phyloP scores from a whole-genome alignment of 129 eudicot genomes.

The Flaveria sonorensis region DNA sequence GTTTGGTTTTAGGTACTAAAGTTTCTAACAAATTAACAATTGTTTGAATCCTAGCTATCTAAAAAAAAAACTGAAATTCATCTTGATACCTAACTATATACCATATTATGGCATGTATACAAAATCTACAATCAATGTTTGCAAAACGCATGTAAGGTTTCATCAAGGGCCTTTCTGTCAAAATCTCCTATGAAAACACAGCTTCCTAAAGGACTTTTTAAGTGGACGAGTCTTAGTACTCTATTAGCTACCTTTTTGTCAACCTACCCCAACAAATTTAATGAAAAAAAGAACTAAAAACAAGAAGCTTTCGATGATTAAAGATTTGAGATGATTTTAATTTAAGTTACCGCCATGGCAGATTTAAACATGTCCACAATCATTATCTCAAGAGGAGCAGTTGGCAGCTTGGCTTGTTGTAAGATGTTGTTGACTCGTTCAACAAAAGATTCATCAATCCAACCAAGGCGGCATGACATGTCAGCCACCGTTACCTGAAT shows the following conservation, averaged over 20 bases:
- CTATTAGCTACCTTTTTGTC: conserved; percentile 98
- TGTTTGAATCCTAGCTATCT: too few species aligned
- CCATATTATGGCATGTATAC: conserved; percentile 16
- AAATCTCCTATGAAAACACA: conserved; percentile 88
- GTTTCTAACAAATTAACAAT: background rate
- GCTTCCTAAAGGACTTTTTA: conserved; percentile 84
- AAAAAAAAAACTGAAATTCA: too few species aligned
- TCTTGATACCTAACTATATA: conserved; percentile 9
- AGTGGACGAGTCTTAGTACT: conserved; percentile 74
- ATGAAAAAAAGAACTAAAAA: background rate
- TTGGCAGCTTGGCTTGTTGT: conserved; percentile 75
- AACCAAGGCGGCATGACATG: conserved; percentile 87
- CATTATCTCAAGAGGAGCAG: conserved; percentile 76
- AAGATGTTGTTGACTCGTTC: conserved; percentile 59
- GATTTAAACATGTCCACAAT: conserved; percentile 91
- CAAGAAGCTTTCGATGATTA: background rate
- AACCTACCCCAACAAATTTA: conserved; percentile 45
- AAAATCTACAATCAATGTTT: conserved; percentile 50
- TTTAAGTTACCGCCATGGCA: conserved; percentile 78
- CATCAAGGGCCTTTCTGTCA: conserved; percentile 69
- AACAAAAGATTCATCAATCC: conserved; percentile 81
- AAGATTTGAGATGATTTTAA: background rate
- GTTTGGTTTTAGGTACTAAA: background rate
- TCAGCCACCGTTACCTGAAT: conserved; percentile 91
- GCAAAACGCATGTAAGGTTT: conserved; percentile 82